Base-by-base conservation (phyloP, 2,329 filamentous ascomycete genomes). In the Trichoderma sp. region DNA sequence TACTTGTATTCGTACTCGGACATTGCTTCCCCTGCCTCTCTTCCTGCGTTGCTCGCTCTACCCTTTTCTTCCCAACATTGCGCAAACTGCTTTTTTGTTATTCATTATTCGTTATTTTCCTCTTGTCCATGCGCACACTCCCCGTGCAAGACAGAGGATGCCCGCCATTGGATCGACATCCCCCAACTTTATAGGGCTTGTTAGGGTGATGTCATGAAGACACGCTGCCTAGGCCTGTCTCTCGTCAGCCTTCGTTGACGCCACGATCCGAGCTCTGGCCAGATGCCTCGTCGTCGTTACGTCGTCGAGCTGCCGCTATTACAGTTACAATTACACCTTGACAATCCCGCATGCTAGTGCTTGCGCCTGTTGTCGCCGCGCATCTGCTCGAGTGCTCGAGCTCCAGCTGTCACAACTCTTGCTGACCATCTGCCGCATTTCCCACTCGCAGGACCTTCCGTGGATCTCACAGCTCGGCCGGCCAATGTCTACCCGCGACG, bases 381-480 rank as follows among this genome's bases (percentile, higher is more conserved):
- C 58, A 30, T 62, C 43, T 20, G 7, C 34, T 32, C 62, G 32
- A 20, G 34, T 39, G 13, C 15, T 43, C 3, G 15, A 43, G 15
- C 39, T 43, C 15, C 39, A 43, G 36, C 39, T 50, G 58, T 9
- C 6, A 17, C 62, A 32, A 57, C 64, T 32, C 15, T 59, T 50
- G 66, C 72, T 72, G 53, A 73, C 74, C 73, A 34, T 23, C 58
- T 55, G 20, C 34, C 59, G 64, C 67, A 39, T 68, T 55, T 57
- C 61, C 66, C 28, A 58, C 66, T 71, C 73, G 23, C 66, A 83
- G 81, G 81, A 83, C 66, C 80, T 78, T 55, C 86, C 87, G 76
- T 88, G 86, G 86, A 81, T 88, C 79, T 81, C 84, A 80, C 85
- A 86, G 79, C 76, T 81, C 72, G 76, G 78, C 74, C 75, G 75